Percentiles rank a stretch among this genome's conserved stretches.
Conservation (phyloP, 345 rosid species). For the Aquilaria sinensis region DNA sequence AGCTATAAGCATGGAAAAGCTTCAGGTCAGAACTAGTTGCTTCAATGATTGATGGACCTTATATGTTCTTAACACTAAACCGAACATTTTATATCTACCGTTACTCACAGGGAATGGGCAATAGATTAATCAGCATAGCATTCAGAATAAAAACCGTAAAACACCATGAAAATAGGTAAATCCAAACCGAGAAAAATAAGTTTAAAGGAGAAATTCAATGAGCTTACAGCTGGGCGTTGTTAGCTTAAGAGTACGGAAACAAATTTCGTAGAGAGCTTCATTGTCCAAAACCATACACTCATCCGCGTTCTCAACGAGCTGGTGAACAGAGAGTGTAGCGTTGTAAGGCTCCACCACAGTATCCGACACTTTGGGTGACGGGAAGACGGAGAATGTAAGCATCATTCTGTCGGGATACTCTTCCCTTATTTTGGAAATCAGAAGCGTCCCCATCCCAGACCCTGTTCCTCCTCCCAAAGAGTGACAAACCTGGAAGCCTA, state of each 20-base stretch:
- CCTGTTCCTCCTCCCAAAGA: conserved; percentile 71
- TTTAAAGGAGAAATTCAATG: not conserved
- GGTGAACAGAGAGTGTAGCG: conserved; percentile 73
- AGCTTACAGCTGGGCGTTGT: conserved; percentile 74
- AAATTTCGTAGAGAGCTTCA: conserved; percentile 68
- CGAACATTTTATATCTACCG: too few species aligned
- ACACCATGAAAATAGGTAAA: conserved; percentile 3
- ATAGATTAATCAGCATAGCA: not conserved
- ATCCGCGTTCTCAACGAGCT: conserved; percentile 71
- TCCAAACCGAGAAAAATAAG: not conserved
- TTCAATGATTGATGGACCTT: too few species aligned
- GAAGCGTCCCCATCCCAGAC: conserved; percentile 68
- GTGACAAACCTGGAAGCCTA: conserved; percentile 73
- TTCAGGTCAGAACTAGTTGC: too few species aligned
- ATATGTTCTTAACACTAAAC: too few species aligned
- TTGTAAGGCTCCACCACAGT: conserved; percentile 77
- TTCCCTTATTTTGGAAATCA: conserved; percentile 63
- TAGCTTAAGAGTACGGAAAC: conserved; percentile 72
- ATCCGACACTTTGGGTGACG: conserved; percentile 67
- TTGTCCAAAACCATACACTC: conserved; percentile 74
- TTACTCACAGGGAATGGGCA: not conserved
- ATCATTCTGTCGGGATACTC: conserved; percentile 72
- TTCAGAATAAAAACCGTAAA: not conserved
- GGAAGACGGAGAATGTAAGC: conserved; percentile 65
- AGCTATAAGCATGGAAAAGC: too few species aligned